Evolutionary conservation across 495 filamentous ascomycete species (phyloP), one percentile per base, ranked within the genome.

Genomic region (Neurospora intermedia): DNA sequence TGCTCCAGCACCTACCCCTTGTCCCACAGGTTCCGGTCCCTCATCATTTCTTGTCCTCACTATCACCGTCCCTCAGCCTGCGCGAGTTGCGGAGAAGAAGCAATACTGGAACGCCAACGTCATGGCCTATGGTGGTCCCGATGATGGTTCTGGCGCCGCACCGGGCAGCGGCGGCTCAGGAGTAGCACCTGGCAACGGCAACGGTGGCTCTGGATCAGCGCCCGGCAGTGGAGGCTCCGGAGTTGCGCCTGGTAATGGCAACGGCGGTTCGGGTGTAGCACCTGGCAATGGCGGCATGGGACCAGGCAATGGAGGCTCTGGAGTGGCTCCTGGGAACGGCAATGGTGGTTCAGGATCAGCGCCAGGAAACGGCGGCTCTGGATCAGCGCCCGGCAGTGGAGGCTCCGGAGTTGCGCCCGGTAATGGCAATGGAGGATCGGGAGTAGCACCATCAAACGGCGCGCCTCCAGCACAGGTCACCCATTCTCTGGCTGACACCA

Each of bases 401-500:
- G 74, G 69, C 38, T 46, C 71, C 13, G 73, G 69, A 70, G 42
- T 75, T 39, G 71, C 74, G 16, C 74, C 74, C 7, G 54, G 54
- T 18, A 66, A 66, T 35, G 54, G 54, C 13, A 66, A 66, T 66
- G 54, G 54, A 31, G 54, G 54, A 16, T 66, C 54, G 6, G 54
- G 54, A 15, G 13, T 8, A 18, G 43, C 76, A 23, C 40, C 74
- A 43, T 35, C 74, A 69, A 59, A 43, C 38, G 39, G 72, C 20
- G 43, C 35, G 8, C 54, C 69, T 20, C 76, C 76, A 59, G 72
- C 76, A 71, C 76, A 77, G 45, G 72, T 77, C 11, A 77, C 76
- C 2, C 70, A 35, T 70, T 75, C 76, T 16, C 27, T 42, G 31
- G 73, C 76, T 43, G 48, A 69, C 16, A 74, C 43, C 59, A 73